Base-by-base conservation (phyloP, 495 filamentous ascomycete genomes). In the Cladorrhinum samala region DNA sequence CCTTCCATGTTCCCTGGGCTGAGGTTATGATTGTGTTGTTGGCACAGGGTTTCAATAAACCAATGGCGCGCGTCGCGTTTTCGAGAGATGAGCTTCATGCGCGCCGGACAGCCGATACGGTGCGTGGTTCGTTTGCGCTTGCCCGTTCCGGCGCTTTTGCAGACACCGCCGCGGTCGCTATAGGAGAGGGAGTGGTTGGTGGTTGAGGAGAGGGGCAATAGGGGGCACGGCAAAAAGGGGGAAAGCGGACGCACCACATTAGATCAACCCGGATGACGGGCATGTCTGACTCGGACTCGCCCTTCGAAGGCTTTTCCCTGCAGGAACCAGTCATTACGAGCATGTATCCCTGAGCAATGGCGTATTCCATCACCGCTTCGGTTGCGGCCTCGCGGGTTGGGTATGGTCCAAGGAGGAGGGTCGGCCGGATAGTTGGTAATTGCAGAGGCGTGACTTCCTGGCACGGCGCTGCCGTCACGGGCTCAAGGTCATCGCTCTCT, bases 1-100 rank as follows among this genome's bases (percentile, higher is more conserved):
- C 20, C 19, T 18, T 62, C 39, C 56, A 67, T 65, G 37, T 63
- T 58, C 23, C 48, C 44, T 1, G 57, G 49, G n/a, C 52, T 23
- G 6, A 67, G 46, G 23, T 67, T 57, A 53, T 67, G 64, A 55
- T 67, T 67, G 53, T 67, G 64, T 52, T 52, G 27, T 50, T 67
- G 61, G 56, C 54, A 55, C 7, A 48, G 42, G 18, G 61, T 52
- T 8, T 62, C 62, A 38, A 67, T 67, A 47, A 65, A 64, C 64
- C 64, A 67, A 50, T 65, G 64, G 49, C 21, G 47, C 13, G 51
- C 59, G 43, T 67, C 48, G 21, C 62, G 54, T 57, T 58, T 60
- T 19, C 49, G 49, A 38, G 56, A 57, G 24, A 67, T 46, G 21
- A 67, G 57, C 50, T 64, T 65, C 43, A 67, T 49, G 17, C 48